A percentile compares a stretch with the other conserved stretches of the same genome.
These are phyloP conservation scores for Yamadazyma spencermartinsiae DNA, from an alignment of 1,139 yeast species.

Conservation along the genomic window DNA sequence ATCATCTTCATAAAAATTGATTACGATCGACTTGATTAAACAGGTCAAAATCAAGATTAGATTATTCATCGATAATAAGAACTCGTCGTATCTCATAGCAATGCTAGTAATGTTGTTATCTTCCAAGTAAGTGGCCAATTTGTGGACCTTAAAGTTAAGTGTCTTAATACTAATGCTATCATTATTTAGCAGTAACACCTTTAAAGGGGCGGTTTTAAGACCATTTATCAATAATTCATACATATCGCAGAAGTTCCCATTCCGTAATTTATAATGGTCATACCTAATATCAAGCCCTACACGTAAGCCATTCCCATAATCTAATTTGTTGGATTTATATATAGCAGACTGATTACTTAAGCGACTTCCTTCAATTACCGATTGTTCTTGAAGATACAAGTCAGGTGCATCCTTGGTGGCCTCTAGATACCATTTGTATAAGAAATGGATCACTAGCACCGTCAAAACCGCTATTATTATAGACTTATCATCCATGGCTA, in stretches of 20 bases:
- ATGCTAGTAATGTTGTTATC: slow-evolving; percentile 16
- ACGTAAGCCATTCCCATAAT: slow-evolving; percentile 59
- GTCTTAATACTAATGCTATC: slow-evolving; percentile 17
- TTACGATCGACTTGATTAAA: slow-evolving; percentile 28
- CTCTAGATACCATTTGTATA: slow-evolving; percentile 26
- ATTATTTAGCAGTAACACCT: slow-evolving; percentile 20
- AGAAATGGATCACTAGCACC: slow-evolving; percentile 20
- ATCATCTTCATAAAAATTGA: slow-evolving; percentile 21
- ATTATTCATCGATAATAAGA: slow-evolving; percentile 19
- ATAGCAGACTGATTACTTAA: slow-evolving; percentile 60
- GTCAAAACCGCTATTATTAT: slow-evolving; percentile 21
- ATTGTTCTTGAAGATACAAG: slow-evolving; percentile 59
- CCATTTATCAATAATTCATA: slow-evolving; percentile 48
- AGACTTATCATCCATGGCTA: slow-evolving; percentile 10
- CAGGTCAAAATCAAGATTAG: slow-evolving; percentile 30
- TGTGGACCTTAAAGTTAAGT: slow-evolving; percentile 27
- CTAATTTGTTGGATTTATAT: slow-evolving; percentile 63
- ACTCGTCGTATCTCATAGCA: slow-evolving; percentile 18
- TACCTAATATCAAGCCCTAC: slow-evolving; percentile 66
- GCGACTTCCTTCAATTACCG: slow-evolving; percentile 57
- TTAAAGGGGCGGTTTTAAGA: slow-evolving; percentile 15
- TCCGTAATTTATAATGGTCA: slow-evolving; percentile 61
- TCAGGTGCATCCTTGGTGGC: slow-evolving; percentile 52
- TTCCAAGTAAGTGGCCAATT: slow-evolving; percentile 18
- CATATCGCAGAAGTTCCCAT: slow-evolving; percentile 67